Evolutionary conservation across 1,284 basidiomycete genomes (phyloP).

Genomic region (Ustilago vetiveriae): DNA sequence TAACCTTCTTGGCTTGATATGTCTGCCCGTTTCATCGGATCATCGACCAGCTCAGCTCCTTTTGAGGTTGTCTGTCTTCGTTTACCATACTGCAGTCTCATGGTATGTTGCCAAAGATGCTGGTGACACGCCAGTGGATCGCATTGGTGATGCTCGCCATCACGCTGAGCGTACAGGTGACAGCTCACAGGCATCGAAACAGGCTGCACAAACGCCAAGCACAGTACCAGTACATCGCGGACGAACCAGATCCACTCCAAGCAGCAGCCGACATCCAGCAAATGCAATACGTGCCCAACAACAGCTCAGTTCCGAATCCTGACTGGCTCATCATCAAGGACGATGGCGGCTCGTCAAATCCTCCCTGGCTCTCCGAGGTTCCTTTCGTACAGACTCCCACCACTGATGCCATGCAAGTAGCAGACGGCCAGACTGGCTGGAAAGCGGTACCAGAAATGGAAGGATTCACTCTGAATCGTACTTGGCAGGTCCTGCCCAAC

Average conservation of each 20-base stretch:
- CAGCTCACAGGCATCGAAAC: neutral
- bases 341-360: slow-evolving; percentile 30
- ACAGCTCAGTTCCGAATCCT: slow-evolving; percentile 13
- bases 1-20: no score
- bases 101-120: no score
- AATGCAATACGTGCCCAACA: slow-evolving; percentile 31
- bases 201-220: slow-evolving; percentile 17
- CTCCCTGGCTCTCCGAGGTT: slow-evolving; percentile 29
- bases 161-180: neutral
- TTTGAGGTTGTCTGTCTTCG: no score
- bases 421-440: slow-evolving; percentile 35
- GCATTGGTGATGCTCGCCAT: neutral
- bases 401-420: slow-evolving; percentile 5
- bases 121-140: neutral
- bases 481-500: slow-evolving; percentile 29
- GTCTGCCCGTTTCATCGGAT: no score
- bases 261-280: slow-evolving; percentile 44
- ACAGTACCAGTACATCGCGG: slow-evolving; percentile 44
- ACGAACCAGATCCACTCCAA: slow-evolving; percentile 44
- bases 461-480: slow-evolving; percentile 55
- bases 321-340: slow-evolving; percentile 45
- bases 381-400: slow-evolving; percentile 35
- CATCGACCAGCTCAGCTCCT: no score
- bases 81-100: no score
- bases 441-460: slow-evolving; percentile 35